Evolutionary conservation across 1,284 basidiomycete genomes (phyloP), one percentile per base, ranked within the genome.

Genomic region (Leccinum glutinopallens): DNA sequence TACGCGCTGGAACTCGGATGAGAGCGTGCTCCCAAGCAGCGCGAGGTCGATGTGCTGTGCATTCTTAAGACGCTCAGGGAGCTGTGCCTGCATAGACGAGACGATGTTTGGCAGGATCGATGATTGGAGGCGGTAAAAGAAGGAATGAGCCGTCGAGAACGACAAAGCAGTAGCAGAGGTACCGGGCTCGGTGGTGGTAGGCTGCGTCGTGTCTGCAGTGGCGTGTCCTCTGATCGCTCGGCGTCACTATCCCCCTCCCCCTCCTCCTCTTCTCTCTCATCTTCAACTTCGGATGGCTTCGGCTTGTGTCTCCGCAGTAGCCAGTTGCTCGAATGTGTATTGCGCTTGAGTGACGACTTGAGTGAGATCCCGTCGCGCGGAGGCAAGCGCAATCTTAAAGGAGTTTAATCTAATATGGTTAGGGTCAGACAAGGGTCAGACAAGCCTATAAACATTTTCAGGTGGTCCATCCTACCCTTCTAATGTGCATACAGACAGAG

Each of bases 331-430:
- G 59, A 94, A 74, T 76, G 66, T 87, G 88, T 32, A 7, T 80
- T 96, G 93, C 37, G 93, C 93, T 73, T 95, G 92, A 4, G 83
- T 79, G 60, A 94, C 91, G 35, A 91, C 93, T 57, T 88, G 85
- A 39, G 86, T 82, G 43, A 95, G 71, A 76, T 96, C 94, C 70
- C 92, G 92, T 63, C 88, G 87, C 7, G 93, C 90, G 55, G 81
- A 81, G 67, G 90, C 82, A 25, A 96, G 74, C 29, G 29, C 29
- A 8, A 32, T 32, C 29, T 32, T 29, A 29, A 29, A 2, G 25
- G 25, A 29, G 25, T 29, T 29, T 29, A 29, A 29, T 29, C 25
- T 29, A 29, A 29, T 29, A 29, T 29, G 25, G 25, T 29, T 29
- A 29, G 29, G 29, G 29, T 29, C 29, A 29, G 29, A 29, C 29